Conservation (phyloP, 1,284 basidiomycete genomes). For the Cryptococcus jaspeensis region DNA sequence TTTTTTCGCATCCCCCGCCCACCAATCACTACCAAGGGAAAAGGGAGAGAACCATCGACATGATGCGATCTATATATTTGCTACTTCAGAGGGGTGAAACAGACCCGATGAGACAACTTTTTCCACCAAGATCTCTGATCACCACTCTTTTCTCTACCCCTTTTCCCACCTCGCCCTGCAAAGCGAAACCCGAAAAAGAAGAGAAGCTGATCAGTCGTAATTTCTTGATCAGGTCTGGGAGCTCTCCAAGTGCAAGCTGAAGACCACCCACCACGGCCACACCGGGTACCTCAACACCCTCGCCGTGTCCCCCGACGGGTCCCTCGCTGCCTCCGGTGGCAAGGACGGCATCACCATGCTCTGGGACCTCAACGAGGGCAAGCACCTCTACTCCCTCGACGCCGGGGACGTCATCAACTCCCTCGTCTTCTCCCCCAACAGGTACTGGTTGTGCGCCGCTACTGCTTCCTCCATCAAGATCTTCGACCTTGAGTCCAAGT, state of each 20-base stretch:
- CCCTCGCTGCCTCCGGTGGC: conserved; percentile 97
- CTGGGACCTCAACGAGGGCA: conserved; percentile 99
- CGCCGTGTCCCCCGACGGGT: conserved; percentile 98
- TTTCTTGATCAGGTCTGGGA: conserved; percentile 84
- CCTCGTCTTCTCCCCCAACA: conserved; percentile 98
- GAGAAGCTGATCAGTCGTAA: neutral
- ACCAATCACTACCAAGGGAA: neutral
- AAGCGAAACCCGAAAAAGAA: neutral
- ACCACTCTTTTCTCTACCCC: neutral
- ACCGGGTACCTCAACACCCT: conserved; percentile 99
- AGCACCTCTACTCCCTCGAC: conserved; percentile 99
- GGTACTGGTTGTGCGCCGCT: conserved; percentile 99
- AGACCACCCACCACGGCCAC: conserved; percentile 99
- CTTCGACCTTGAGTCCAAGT: conserved; percentile 98
- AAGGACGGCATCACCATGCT: conserved; percentile 99
- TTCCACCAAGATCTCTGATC: conserved; percentile 77
- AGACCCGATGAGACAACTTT: conserved; percentile 66
- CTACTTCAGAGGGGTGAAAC: conserved; percentile 72
- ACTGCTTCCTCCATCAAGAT: conserved; percentile 98
- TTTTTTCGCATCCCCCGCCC: conserved; percentile 14
- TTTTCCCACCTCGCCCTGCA: neutral
- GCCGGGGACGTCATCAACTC: conserved; percentile 99
- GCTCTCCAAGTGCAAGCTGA: conserved; percentile 99
- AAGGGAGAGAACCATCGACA: conserved; percentile 22
- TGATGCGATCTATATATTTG: conserved; percentile 69